Conservation (phyloP, 2,329 filamentous ascomycete species). For the Xylaria sp. region DNA sequence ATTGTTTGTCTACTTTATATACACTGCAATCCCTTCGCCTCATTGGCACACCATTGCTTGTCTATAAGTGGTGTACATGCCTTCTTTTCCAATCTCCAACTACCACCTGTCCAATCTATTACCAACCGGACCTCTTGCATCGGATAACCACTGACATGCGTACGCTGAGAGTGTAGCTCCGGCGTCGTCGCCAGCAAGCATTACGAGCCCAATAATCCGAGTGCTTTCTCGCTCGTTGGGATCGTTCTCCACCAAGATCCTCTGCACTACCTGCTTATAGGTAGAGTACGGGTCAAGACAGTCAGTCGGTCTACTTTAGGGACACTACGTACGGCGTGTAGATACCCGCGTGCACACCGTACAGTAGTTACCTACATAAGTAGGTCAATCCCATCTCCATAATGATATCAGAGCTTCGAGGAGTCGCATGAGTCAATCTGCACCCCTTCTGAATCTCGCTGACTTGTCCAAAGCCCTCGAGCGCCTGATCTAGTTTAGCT, state of each 20-base stretch:
- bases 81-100: neutral
- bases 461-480: neutral
- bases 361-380: no score
- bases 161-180: neutral
- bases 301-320: neutral
- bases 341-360: no score
- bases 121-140: neutral
- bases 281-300: no score
- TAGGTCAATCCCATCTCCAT: conserved; percentile 1
- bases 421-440: neutral
- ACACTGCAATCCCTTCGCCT: neutral
- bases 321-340: no score
- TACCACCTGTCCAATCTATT: neutral
- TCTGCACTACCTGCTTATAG: neutral
- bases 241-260: neutral
- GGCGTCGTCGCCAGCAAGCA: neutral
- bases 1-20: neutral
- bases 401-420: conserved; percentile 12
- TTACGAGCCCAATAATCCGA: neutral
- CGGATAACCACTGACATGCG: neutral
- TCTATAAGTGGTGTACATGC: neutral
- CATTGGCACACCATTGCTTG: neutral
- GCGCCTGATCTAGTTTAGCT: neutral
- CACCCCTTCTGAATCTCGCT: conserved; percentile 1
- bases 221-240: neutral